Evolutionary conservation across 1,284 basidiomycete genomes (phyloP), one percentile per base, ranked within the genome.

Genomic region (Boletellus deceptivus): DNA sequence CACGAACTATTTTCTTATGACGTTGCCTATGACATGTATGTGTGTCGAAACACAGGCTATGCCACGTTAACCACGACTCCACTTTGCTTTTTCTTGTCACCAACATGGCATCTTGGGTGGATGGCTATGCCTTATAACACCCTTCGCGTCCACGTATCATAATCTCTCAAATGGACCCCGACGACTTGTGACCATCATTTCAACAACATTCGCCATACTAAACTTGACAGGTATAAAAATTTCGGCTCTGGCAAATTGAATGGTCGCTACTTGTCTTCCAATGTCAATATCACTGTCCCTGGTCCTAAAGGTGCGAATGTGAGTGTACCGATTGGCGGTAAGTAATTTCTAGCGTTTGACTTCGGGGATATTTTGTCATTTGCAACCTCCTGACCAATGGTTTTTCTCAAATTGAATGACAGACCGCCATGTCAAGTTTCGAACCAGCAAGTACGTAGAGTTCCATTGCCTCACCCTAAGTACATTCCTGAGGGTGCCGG

Each of bases 1-100:
- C 92, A 95, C 61, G 93, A 95, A 70, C 70, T 95, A 31, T 95
- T 94, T 70, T 76, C 82, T 55, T 93, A 92, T 64, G 77, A 73
- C 4, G 80, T 89, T 61, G 81, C 91, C 0, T 76, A 83, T 41
- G 89, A 92, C 67, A 87, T 91, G 79, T 86, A 68, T 52, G 75
- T 69, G 17, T 29, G 14, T 18, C 38, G 11, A 40, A 41, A 39
- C 29, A 14, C 20, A 40, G 4, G 10, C 16, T 43, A 17, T 17
- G 5, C 3, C 24, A 25, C 22, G 13, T 59, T 66, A 24, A 65
- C 36, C 16, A 16, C 5, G 18, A 16, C 5, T n/a, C 6, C 1
- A 33, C 31, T 14, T 37, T 33, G 1, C 16, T 48, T 18, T 44
- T 16, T 20, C 25, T 46, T 33, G 18, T n/a, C n/a, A n/a, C n/a